Evolutionary conservation across 208 protist species (phyloP).

Genomic region (Leishmania major): DNA sequence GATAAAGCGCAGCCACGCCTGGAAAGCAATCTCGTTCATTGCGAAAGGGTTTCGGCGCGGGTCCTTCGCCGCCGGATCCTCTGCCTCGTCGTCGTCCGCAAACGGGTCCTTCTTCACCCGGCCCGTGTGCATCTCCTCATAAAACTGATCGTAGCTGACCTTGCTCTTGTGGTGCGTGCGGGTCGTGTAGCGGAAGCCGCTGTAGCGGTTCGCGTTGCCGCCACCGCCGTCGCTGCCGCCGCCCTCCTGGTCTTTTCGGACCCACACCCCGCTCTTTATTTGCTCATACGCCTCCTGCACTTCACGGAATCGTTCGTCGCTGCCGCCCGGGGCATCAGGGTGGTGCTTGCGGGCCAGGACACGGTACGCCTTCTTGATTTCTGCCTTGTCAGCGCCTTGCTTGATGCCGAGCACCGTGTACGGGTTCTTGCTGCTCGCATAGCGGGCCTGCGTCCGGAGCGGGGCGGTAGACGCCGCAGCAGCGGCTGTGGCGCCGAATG

Average conservation of each 20-base stretch:
- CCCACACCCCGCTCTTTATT: slow-evolving; percentile 87
- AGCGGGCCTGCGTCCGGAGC: slow-evolving; percentile 33
- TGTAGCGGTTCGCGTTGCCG: slow-evolving; percentile 74
- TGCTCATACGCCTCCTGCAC: slow-evolving; percentile 92
- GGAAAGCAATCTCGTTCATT: slow-evolving; percentile 77
- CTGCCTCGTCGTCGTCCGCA: slow-evolving; percentile 75
- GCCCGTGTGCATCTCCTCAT: slow-evolving; percentile 91
- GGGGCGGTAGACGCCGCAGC: neutral
- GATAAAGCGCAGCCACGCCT: slow-evolving; percentile 90
- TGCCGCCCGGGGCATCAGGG: slow-evolving; percentile 88
- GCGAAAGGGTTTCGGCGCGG: slow-evolving; percentile 81
- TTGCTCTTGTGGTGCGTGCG: slow-evolving; percentile 78
- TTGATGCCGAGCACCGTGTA: slow-evolving; percentile 93
- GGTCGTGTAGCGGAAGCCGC: slow-evolving; percentile 89
- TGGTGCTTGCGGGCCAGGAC: slow-evolving; percentile 89
- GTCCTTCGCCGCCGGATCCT: slow-evolving; percentile 42
- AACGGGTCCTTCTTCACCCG: slow-evolving; percentile 80
- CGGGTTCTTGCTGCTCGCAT: slow-evolving; percentile 72
- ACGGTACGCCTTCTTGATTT: slow-evolving; percentile 92
- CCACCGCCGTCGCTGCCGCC: slow-evolving; percentile 41
- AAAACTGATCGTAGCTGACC: slow-evolving; percentile 90
- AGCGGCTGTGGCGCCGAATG: slow-evolving; percentile 12
- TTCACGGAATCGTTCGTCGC: slow-evolving; percentile 88
- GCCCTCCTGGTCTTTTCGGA: slow-evolving; percentile 54
- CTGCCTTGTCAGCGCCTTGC: slow-evolving; percentile 72